phyloP scores from a whole-genome alignment of 768 basidiomycete genomes.

The Lentinula lateritia region DNA sequence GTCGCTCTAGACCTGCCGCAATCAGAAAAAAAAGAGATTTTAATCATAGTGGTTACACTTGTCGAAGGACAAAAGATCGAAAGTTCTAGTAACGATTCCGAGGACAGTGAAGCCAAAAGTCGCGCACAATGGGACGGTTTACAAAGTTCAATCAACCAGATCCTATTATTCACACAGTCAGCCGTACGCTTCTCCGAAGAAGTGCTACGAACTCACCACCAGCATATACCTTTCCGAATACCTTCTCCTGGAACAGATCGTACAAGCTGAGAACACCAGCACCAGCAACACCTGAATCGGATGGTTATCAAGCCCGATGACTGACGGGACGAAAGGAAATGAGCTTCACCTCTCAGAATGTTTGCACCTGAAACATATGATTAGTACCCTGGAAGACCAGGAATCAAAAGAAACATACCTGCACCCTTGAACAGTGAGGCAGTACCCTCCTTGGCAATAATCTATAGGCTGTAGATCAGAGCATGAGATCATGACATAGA shows the following conservation, averaged over 20 bases:
- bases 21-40: no score
- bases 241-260: constrained; percentile 59
- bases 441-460: constrained; percentile 90
- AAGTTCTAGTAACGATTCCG: no score
- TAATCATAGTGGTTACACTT: no score
- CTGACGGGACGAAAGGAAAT: not conserved
- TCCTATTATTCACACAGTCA: not conserved
- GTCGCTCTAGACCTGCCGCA: no score
- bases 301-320: not conserved
- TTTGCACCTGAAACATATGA: not conserved
- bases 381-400: constrained; percentile 25
- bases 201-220: constrained; percentile 28
- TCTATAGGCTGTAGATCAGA: constrained; percentile 25
- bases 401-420: constrained; percentile 52
- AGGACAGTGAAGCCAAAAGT: no score
- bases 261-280: constrained; percentile 63
- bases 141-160: not conserved
- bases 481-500: not conserved
- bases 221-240: constrained; percentile 54
- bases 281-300: constrained; percentile 22
- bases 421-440: constrained; percentile 99
- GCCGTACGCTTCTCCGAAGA: no score
- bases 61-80: no score
- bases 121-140: not conserved
- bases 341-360: not conserved